phyloP scores from a whole-genome alignment of 768 basidiomycete species.

The Gautieria morchelliformis region DNA sequence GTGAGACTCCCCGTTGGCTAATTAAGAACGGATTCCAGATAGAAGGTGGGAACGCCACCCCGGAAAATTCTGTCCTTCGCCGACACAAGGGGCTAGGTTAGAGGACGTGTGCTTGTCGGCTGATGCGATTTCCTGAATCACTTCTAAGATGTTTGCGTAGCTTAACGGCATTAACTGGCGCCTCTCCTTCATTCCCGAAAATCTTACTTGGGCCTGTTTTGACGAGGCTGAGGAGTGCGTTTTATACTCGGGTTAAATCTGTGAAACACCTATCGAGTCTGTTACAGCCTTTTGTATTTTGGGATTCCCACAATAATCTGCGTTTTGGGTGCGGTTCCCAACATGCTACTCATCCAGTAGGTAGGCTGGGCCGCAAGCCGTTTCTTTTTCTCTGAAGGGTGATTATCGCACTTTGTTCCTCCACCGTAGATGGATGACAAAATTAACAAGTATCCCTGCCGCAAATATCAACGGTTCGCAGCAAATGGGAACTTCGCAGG shows the following conservation, averaged over 20 bases:
- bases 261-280: not conserved
- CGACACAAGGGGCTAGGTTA: too few species aligned
- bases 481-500: not conserved
- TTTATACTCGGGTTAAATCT: not conserved
- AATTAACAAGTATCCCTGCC: conserved; percentile 14
- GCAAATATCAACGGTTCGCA: conserved; percentile 8
- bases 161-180: conserved; percentile 39
- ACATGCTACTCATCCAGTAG: conserved; percentile 1
- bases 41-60: not conserved
- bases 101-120: too few species aligned
- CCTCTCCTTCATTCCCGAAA: conserved; percentile 8
- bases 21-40: conserved; percentile 9
- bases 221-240: conserved; percentile 18
- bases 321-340: conserved; percentile 14
- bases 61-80: too few species aligned
- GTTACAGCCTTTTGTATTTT: not conserved
- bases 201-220: conserved; percentile 26
- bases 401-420: not conserved
- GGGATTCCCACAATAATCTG: conserved; percentile 20
- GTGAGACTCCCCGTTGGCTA: conserved; percentile 28
- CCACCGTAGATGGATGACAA: conserved; percentile 2
- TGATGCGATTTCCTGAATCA: conserved; percentile 1
- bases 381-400: conserved; percentile 1
- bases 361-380: not conserved
- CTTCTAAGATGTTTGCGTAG: conserved; percentile 30